Base-by-base conservation (phyloP, 2,329 filamentous ascomycete genomes). In the Aspergillus thermomutatus region DNA sequence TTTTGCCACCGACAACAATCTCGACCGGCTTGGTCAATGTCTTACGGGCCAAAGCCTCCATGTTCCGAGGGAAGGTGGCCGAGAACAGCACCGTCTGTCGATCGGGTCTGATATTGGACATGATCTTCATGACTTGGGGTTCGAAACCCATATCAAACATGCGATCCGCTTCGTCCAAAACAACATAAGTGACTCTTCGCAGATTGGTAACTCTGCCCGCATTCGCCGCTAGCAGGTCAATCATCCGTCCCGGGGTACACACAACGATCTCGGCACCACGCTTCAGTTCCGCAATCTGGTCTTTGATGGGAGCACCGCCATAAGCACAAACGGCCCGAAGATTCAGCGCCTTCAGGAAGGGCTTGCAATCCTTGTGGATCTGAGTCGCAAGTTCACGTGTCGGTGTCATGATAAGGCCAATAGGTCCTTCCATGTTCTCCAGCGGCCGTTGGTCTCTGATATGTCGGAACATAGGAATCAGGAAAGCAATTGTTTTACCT, bases 111-210 rank as follows among this genome's bases (percentile, higher is more conserved):
- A 96, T 89, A 68, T 94, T 96, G 63, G 87, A 86, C 70, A 97
- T 87, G 57, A 99, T 94, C 75, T 96, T 97, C 86, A 94, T 94
- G 53, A 99, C 92, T 73, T 99, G 94, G 2, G 94, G 93, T 75
- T 96, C 93, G 69, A 99, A 99, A 14, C 94, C 94, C 94, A 99
- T 97, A 73, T 99, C 94, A 71, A 97, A 97, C 94, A 99, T 97
- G 60, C 94, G 89, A 75, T 99, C 94, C 49, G 94, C 94, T 77
- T 99, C 94, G 71, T 99, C 94, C 41, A 99, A 84, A 10, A 99
- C 94, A 25, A 97, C 87, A 72, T 97, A 99, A 0, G 91, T 94
- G 11, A 96, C 91, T 61, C 94, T 85, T 64, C 84, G 87, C 55
- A 99, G 81, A 68, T 95, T 97, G 11, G 93, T 96, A 9, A 97